Conservation (phyloP, 768 basidiomycete genomes). For the Leccinum subtestaceum region DNA sequence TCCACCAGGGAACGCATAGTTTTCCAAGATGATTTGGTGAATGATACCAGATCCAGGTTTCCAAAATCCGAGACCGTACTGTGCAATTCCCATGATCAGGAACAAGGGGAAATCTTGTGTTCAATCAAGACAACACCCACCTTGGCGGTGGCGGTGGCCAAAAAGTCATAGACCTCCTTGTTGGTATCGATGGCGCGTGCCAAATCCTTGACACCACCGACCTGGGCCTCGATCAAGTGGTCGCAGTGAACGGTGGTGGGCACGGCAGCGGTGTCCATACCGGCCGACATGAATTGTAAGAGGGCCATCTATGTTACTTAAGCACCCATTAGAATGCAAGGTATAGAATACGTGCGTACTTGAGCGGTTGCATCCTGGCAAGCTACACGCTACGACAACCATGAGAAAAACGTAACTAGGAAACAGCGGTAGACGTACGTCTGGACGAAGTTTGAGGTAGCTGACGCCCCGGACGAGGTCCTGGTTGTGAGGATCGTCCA, state of each 20-base stretch:
- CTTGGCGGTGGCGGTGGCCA: constrained; percentile 95
- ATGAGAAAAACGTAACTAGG: constrained; percentile 3
- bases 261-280: constrained; percentile 96
- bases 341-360: constrained; percentile 38
- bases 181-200: constrained; percentile 89
- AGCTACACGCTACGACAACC: constrained; percentile 63
- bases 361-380: constrained; percentile 92
- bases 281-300: constrained; percentile 99
- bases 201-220: constrained; percentile 92
- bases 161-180: constrained; percentile 99
- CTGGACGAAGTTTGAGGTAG: constrained; percentile 96
- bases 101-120: background rate
- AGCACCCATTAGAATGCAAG: constrained; percentile 5
- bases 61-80: constrained; percentile 99
- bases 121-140: constrained; percentile 35
- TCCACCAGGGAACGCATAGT: constrained; percentile 99
- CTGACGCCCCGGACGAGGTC: constrained; percentile 89
- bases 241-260: constrained; percentile 99
- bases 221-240: constrained; percentile 96
- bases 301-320: constrained; percentile 80
- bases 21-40: constrained; percentile 98
- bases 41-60: constrained; percentile 99
- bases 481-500: constrained; percentile 90
- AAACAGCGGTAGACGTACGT: constrained; percentile 55
- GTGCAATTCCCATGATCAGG: constrained; percentile 1